Percentiles rank a stretch among this genome's conserved stretches.
These are phyloP conservation scores for Candida xiaguanensis DNA, from an alignment of 805 yeast species.

Conservation along the genomic window DNA sequence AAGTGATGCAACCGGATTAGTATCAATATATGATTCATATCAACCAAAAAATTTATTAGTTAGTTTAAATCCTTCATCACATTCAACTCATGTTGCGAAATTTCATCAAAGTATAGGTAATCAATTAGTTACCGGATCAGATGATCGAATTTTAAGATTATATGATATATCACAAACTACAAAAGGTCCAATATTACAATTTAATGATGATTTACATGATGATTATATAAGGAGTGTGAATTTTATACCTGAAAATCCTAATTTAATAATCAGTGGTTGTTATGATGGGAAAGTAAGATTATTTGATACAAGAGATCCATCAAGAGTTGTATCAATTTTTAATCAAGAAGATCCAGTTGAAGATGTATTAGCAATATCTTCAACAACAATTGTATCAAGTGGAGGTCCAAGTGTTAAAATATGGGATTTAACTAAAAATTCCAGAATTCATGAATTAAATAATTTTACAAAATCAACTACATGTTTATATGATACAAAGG, in stretches of 20 bases:
- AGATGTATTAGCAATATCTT: slow-evolving; percentile 67
- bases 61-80: slow-evolving; percentile 75
- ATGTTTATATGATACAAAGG: slow-evolving; percentile 69
- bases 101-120: slow-evolving; percentile 79
- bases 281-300: slow-evolving; percentile 85
- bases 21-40: slow-evolving; percentile 82
- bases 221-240: slow-evolving; percentile 85
- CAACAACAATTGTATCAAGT: slow-evolving; percentile 75
- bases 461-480: slow-evolving; percentile 95
- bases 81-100: slow-evolving; percentile 90
- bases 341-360: slow-evolving; percentile 79
- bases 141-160: slow-evolving; percentile 80
- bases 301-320: slow-evolving; percentile 67
- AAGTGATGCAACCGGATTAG: slow-evolving; percentile 92
- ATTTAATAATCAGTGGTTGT: slow-evolving; percentile 86
- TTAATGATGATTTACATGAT: slow-evolving; percentile 61
- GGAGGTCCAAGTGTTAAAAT: slow-evolving; percentile 80
- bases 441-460: slow-evolving; percentile 64
- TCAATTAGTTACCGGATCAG: slow-evolving; percentile 81
- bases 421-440: slow-evolving; percentile 87
- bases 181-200: slow-evolving; percentile 65
- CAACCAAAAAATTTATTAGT: slow-evolving; percentile 77
- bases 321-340: slow-evolving; percentile 57
- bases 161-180: slow-evolving; percentile 80
- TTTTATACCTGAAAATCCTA: slow-evolving; percentile 72